Evolutionary conservation across 805 yeast species (phyloP).

Genomic region (Spathaspora hagerdaliae): DNA sequence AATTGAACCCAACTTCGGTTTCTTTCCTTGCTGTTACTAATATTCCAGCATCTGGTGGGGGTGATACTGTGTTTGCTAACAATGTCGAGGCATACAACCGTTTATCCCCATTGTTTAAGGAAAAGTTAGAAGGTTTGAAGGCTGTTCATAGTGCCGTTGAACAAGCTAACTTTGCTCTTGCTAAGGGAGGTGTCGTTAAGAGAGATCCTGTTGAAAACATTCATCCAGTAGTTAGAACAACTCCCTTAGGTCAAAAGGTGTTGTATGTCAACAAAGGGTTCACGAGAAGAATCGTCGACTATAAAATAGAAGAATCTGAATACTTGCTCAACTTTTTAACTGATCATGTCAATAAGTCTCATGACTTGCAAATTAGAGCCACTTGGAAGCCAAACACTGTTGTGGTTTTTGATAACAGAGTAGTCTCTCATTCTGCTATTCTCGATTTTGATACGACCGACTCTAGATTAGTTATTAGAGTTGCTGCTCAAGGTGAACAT

Average conservation of each 20-base stretch:
- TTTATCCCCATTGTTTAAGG: constrained; percentile 34
- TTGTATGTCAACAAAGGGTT: constrained; percentile 33
- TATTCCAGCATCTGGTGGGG: constrained; percentile 38
- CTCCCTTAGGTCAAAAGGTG: constrained; percentile 35
- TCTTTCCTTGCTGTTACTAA: constrained; percentile 36
- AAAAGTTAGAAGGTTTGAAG: constrained; percentile 30
- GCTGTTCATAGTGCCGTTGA: constrained; percentile 35
- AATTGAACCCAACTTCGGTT: constrained; percentile 38
- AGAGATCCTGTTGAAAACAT: constrained; percentile 32
- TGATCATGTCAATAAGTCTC: constrained; percentile 28
- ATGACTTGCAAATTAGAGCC: constrained; percentile 37
- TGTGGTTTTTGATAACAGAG: constrained; percentile 39
- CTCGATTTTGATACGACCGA: constrained; percentile 30
- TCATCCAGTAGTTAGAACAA: constrained; percentile 37
- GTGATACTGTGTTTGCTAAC: constrained; percentile 38
- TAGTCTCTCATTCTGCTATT: constrained; percentile 32
- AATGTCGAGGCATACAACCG: constrained; percentile 37
- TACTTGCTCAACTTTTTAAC: constrained; percentile 30
- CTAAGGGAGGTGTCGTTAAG: constrained; percentile 26
- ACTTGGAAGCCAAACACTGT: constrained; percentile 33
- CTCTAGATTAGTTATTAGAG: constrained; percentile 32
- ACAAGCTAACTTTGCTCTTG: constrained; percentile 26
- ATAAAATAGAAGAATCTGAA: constrained; percentile 35
- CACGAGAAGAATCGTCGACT: constrained; percentile 32
- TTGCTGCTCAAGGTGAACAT: constrained; percentile 39